Conservation (phyloP, 169 alveolate genomes). For the Cryptosporidium baileyi region DNA sequence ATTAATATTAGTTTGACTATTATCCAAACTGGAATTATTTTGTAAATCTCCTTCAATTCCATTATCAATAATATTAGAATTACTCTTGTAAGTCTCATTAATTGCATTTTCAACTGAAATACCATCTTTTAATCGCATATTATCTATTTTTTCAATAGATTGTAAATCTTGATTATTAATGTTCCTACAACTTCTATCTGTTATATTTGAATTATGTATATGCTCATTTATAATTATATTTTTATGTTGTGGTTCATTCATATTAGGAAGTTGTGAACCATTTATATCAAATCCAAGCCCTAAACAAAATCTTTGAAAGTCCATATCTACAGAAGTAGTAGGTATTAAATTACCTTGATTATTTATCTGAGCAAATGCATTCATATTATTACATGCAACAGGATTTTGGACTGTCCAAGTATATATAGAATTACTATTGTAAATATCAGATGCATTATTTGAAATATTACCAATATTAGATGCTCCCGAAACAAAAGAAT, state of each 20-base stretch:
- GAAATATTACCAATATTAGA: background rate
- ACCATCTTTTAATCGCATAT: too few species aligned
- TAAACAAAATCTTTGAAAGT: slow-evolving; percentile 61
- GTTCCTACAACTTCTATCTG: too few species aligned
- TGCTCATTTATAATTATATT: background rate
- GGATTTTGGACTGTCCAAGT: slow-evolving; percentile 69
- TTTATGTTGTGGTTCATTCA: background rate
- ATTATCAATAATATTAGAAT: too few species aligned
- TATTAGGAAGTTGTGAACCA: slow-evolving; percentile 1
- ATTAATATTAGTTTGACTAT: too few species aligned
- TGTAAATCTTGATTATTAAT: too few species aligned
- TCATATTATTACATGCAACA: slow-evolving; percentile 10
- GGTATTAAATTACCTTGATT: background rate
- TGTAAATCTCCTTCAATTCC: too few species aligned
- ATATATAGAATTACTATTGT: slow-evolving; percentile 60
- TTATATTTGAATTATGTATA: background rate
- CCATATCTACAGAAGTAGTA: slow-evolving; percentile 54
- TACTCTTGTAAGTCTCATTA: too few species aligned
- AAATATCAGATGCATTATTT: slow-evolving; percentile 31
- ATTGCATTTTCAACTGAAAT: too few species aligned
- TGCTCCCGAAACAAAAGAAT: background rate
- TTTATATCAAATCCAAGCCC: slow-evolving; percentile 58
- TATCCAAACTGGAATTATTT: too few species aligned
- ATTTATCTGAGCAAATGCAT: slow-evolving; percentile 29
- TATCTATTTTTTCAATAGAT: too few species aligned